Evolutionary conservation across 208 protist species (phyloP).

Genomic region (Endotrypanum monterogeii): DNA sequence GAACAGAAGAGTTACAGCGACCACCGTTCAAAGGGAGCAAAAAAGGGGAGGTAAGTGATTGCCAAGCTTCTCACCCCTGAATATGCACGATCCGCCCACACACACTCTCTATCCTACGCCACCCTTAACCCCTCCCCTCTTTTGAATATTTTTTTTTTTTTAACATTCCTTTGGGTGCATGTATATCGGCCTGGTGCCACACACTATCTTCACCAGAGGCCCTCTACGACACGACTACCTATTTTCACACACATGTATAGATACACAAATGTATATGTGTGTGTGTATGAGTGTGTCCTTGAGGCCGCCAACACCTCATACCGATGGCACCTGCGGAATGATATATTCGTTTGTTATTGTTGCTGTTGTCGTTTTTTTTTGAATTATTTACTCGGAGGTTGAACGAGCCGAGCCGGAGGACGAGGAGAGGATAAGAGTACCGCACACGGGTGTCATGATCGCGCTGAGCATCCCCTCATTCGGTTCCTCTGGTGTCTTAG

Average conservation of each 20-base stretch:
- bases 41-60: neutral
- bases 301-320: neutral
- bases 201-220: neutral
- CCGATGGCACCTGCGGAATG: neutral
- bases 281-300: neutral
- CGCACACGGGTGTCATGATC: constrained; percentile 3
- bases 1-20: neutral
- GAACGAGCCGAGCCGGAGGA: neutral
- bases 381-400: neutral
- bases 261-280: neutral
- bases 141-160: no score
- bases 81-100: neutral
- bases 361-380: neutral
- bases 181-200: neutral
- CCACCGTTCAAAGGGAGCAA: neutral
- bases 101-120: neutral
- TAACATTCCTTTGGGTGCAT: neutral
- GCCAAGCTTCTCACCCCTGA: neutral
- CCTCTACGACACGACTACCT: neutral
- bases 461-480: neutral
- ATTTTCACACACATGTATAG: neutral
- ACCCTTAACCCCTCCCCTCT: neutral
- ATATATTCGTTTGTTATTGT: neutral
- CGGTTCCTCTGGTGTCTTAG: neutral
- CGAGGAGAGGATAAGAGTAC: neutral